Evolutionary conservation across 2,329 filamentous ascomycete genomes (phyloP).

Genomic region (Aspergillus neoniger): DNA sequence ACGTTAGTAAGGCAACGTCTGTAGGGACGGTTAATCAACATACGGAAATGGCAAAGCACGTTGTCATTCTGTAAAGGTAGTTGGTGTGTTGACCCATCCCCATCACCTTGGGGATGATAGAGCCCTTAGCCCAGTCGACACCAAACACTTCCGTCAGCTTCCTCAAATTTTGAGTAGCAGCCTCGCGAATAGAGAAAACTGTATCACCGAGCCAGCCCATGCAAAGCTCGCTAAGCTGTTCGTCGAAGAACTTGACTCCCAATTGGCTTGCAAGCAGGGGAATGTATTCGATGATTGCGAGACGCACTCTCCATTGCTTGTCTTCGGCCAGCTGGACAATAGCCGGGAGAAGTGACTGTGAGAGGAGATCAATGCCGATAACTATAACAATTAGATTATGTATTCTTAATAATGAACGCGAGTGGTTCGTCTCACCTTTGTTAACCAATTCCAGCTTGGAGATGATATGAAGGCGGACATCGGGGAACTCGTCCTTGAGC

Average conservation of each 20-base stretch:
- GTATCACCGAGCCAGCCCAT: constrained; percentile 99
- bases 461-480: constrained; percentile 97
- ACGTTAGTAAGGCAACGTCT: constrained; percentile 30
- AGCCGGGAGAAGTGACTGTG: constrained; percentile 91
- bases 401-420: background rate
- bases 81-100: constrained; percentile 98
- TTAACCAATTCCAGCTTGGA: constrained; percentile 99
- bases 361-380: constrained; percentile 95
- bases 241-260: constrained; percentile 96
- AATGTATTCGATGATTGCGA: constrained; percentile 99
- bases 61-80: constrained; percentile 99
- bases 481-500: constrained; percentile 98
- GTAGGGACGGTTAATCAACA: constrained; percentile 43
- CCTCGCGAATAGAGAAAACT: constrained; percentile 97
- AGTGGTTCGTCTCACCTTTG: constrained; percentile 63
- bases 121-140: constrained; percentile 94
- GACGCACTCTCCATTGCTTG: constrained; percentile 97
- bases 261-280: constrained; percentile 93
- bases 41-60: constrained; percentile 98
- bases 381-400: constrained; percentile 54
- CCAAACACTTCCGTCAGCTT: constrained; percentile 99
- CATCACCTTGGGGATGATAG: constrained; percentile 98
- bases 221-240: constrained; percentile 91
- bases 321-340: constrained; percentile 98
- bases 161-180: constrained; percentile 94